phyloP scores from a whole-genome alignment of 768 basidiomycete genomes.

The Macrocybe gigantea region DNA sequence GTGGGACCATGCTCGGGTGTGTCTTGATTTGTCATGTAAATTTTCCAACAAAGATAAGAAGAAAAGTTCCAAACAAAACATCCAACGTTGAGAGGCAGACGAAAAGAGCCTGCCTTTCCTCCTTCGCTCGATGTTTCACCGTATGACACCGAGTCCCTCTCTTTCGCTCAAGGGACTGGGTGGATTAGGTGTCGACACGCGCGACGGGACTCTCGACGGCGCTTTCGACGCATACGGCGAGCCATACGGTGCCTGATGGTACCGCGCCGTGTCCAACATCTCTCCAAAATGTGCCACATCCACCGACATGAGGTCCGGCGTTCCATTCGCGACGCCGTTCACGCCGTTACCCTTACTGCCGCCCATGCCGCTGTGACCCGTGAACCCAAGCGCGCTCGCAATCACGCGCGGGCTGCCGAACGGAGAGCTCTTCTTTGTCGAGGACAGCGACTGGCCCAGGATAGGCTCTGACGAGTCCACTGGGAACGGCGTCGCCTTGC shows the following conservation, averaged over 20 bases:
- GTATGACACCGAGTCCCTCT: no score
- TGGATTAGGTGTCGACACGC: constrained; percentile 21
- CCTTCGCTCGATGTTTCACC: no score
- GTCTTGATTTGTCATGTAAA: no score
- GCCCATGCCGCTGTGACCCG: constrained; percentile 11
- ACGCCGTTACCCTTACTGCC: constrained; percentile 8
- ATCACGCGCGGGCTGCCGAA: constrained; percentile 46
- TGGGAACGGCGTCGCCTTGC: constrained; percentile 7
- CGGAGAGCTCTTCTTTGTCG: constrained; percentile 31
- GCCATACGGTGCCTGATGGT: constrained; percentile 34
- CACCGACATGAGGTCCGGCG: constrained; percentile 4
- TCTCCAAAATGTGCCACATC: constrained; percentile 13
- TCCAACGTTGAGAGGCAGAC: no score
- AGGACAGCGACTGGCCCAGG: constrained; percentile 48
- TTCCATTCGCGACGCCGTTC: constrained; percentile 8
- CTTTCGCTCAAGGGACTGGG: constrained; percentile 11
- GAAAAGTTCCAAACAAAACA: no score
- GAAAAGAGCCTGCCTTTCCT: no score
- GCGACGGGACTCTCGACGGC: constrained; percentile 25
- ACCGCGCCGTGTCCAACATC: constrained; percentile 29
- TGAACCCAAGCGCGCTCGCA: constrained; percentile 44
- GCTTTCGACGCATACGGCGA: constrained; percentile 34
- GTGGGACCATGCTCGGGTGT: no score
- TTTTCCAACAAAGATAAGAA: no score
- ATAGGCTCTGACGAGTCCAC: constrained; percentile 41